These are phyloP conservation scores for Rhinocladiella similis DNA, from an alignment of 2,329 filamentous ascomycete species.

Conservation along the genomic window DNA sequence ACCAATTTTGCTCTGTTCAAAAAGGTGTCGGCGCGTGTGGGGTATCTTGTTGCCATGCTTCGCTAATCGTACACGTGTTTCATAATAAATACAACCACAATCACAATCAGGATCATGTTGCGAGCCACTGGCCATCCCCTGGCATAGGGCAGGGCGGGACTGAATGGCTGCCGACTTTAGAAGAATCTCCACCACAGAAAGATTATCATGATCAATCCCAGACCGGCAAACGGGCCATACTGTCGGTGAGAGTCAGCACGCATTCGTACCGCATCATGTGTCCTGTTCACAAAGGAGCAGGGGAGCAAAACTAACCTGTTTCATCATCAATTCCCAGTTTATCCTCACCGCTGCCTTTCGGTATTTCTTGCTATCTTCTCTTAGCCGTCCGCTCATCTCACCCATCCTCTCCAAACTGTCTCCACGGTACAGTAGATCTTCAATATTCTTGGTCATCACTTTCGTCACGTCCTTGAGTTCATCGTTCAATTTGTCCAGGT, in stretches of 20 bases:
- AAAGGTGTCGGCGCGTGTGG: not conserved
- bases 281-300: too few relatives aligned
- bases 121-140: not conserved
- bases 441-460: conserved; percentile 99
- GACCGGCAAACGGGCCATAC: conserved; percentile 84
- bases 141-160: too few relatives aligned
- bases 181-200: conserved; percentile 95
- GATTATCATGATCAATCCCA: conserved; percentile 79
- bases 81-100: not conserved
- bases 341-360: conserved; percentile 88
- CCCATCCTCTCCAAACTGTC: conserved; percentile 97
- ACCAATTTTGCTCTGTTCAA: not conserved
- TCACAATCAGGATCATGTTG: not conserved
- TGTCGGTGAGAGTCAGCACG: conserved; percentile 30
- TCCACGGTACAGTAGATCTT: conserved; percentile 91
- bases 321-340: conserved; percentile 95
- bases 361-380: conserved; percentile 95
- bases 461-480: conserved; percentile 97
- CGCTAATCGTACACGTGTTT: not conserved
- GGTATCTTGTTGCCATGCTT: conserved; percentile 1
- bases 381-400: conserved; percentile 80
- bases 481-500: conserved; percentile 92
- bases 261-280: too few relatives aligned
- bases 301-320: conserved; percentile 61
- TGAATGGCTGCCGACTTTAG: conserved; percentile 41